These are phyloP conservation scores for Streptanthus diversifolius DNA, from an alignment of 345 rosid genomes.

Conservation along the genomic window DNA sequence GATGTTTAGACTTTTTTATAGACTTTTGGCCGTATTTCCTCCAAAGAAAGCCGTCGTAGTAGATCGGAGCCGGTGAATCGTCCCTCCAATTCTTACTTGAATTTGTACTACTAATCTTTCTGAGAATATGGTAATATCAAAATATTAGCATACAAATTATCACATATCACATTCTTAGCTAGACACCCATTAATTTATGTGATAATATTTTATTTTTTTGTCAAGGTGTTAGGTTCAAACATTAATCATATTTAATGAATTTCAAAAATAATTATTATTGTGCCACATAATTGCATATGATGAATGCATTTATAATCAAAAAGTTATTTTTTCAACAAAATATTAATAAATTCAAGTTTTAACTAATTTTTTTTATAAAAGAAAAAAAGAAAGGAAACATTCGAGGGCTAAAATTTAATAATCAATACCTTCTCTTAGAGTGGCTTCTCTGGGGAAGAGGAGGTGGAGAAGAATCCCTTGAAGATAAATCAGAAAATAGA, in stretches of 20 bases:
- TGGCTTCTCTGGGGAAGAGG: not conserved
- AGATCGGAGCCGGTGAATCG: slow-evolving; percentile 30
- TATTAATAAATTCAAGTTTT: not conserved
- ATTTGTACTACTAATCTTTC: slow-evolving; percentile 10
- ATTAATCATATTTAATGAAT: too few relatives aligned
- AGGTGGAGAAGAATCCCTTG: slow-evolving; percentile 11
- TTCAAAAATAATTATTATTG: too few relatives aligned
- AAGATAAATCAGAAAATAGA: slow-evolving; percentile 1
- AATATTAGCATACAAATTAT: not conserved
- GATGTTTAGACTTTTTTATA: slow-evolving; percentile 8
- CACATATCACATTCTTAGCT: not conserved
- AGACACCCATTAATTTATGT: not conserved
- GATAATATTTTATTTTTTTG: too few relatives aligned
- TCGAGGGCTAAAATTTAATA: not conserved
- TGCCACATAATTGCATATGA: too few relatives aligned
- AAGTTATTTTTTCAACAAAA: not conserved
- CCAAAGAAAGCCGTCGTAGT: slow-evolving; percentile 30
- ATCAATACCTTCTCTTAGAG: slow-evolving; percentile 30
- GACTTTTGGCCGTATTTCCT: slow-evolving; percentile 32
- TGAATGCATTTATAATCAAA: not conserved
- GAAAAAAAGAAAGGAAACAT: not conserved
- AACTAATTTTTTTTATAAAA: not conserved
- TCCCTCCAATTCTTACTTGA: slow-evolving; percentile 25
- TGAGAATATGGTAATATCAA: not conserved
- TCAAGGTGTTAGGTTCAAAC: too few relatives aligned